Conservation (phyloP, 805 yeast genomes). For the Pichia exigua region DNA sequence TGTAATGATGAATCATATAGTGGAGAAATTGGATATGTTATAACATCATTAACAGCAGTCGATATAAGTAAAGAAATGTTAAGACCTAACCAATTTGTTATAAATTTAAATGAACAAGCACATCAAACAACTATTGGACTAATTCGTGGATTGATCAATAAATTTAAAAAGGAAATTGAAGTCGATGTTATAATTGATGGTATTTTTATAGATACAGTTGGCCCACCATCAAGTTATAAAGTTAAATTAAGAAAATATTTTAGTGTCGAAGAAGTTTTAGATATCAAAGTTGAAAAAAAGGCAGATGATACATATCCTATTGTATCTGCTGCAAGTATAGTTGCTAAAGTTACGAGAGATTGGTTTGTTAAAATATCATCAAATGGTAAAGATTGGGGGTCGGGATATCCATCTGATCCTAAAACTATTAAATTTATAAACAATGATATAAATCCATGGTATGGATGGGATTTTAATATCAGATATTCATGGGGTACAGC, state of each 20-base stretch:
- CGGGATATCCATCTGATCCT: conserved; percentile 95
- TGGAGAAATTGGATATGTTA: conserved; percentile 76
- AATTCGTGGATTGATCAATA: conserved; percentile 54
- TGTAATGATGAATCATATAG: conserved; percentile 35
- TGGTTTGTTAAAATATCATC: conserved; percentile 17
- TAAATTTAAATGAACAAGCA: conserved; percentile 90
- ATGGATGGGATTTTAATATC: conserved; percentile 75
- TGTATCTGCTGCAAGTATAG: conserved; percentile 90
- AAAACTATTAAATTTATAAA: conserved; percentile 74
- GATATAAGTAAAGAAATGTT: conserved; percentile 91
- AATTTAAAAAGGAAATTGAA: conserved; percentile 9
- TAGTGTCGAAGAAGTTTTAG: conserved; percentile 41
- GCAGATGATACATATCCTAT: conserved; percentile 91
- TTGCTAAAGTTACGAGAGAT: conserved; percentile 95
- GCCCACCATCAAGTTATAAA: conserved; percentile 85
- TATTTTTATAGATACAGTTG: conserved; percentile 91
- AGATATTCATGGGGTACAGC: conserved; percentile 96
- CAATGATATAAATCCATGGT: conserved; percentile 53
- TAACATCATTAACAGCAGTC: conserved; percentile 74
- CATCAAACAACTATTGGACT: conserved; percentile 86
- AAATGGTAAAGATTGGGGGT: conserved; percentile 46
- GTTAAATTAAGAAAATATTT: conserved; percentile 61
- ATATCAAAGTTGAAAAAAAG: conserved; percentile 81
- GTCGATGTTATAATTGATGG: conserved; percentile 58
- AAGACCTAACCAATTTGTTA: conserved; percentile 39